These are phyloP conservation scores for Podospora didyma DNA, from an alignment of 495 filamentous ascomycete species.

Conservation along the genomic window DNA sequence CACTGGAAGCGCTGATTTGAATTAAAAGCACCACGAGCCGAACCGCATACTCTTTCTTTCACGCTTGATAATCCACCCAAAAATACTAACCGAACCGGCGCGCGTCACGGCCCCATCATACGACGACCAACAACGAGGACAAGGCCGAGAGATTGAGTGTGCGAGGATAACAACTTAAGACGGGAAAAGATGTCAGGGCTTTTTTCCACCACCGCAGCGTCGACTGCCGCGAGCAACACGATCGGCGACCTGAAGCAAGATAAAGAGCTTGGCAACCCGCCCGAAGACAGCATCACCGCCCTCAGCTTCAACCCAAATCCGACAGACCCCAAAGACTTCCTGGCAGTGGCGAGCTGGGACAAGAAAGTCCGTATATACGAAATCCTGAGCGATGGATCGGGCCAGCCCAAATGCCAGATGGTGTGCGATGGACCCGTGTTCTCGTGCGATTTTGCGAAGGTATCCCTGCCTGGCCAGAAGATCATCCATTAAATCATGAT, in stretches of 20 bases:
- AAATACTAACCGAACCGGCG: too few species aligned
- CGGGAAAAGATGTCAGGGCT: slow-evolving; percentile 59
- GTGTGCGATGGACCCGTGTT: slow-evolving; percentile 72
- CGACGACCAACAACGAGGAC: too few species aligned
- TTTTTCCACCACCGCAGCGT: slow-evolving; percentile 46
- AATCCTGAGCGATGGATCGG: slow-evolving; percentile 64
- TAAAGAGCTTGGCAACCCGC: slow-evolving; percentile 68
- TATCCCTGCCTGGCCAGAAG: slow-evolving; percentile 45
- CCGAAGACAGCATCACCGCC: slow-evolving; percentile 81
- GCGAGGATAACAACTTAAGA: too few species aligned
- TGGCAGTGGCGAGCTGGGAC: slow-evolving; percentile 88
- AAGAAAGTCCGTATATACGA: slow-evolving; percentile 90
- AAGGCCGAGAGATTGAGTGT: too few species aligned
- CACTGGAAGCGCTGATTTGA: too few species aligned
- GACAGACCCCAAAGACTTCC: slow-evolving; percentile 56
- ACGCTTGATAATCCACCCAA: too few species aligned
- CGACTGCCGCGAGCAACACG: slow-evolving; percentile 59
- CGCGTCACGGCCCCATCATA: too few species aligned
- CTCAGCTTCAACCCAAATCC: slow-evolving; percentile 65
- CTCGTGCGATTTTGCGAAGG: slow-evolving; percentile 75
- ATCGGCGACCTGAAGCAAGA: slow-evolving; percentile 90
- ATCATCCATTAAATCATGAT: too few species aligned
- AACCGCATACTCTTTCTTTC: too few species aligned
- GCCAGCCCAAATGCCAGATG: slow-evolving; percentile 66
- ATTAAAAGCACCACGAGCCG: too few species aligned